Evolutionary conservation across 441 rosid species (phyloP).

Genomic region (Corymbia citriodora): DNA sequence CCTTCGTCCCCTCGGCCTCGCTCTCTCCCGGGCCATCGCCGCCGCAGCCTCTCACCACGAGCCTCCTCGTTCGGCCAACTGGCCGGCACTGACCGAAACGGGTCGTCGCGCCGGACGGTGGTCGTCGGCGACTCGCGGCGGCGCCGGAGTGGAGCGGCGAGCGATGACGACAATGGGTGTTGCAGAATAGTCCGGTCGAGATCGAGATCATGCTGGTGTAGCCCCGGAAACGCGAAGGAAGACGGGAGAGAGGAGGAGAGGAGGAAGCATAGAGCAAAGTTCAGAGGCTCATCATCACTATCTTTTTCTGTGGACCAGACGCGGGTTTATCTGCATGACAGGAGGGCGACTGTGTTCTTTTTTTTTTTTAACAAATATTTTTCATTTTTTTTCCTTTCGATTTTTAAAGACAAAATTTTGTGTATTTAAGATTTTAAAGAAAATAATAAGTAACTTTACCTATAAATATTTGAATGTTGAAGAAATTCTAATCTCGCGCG

Average conservation of each 20-base stretch:
- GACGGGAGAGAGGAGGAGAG: not conserved
- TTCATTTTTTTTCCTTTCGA: not conserved
- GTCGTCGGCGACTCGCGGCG: not conserved
- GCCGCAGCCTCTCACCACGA: slow-evolving; percentile 12
- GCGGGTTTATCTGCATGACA: not conserved
- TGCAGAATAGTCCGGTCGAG: not conserved
- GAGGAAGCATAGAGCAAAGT: not conserved
- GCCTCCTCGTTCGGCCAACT: not conserved
- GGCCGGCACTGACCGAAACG: not conserved
- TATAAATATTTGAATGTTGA: not conserved
- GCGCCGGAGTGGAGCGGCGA: not conserved
- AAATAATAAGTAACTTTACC: not conserved
- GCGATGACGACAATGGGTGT: not conserved
- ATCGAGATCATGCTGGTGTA: not conserved
- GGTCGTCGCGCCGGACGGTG: not conserved
- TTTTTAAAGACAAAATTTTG: not conserved
- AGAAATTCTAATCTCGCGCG: not conserved
- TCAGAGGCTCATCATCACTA: no score
- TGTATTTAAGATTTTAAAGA: not conserved
- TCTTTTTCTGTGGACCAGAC: not conserved
- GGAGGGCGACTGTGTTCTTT: not conserved
- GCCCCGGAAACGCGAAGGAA: not conserved
- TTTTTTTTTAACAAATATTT: no score
- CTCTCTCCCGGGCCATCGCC: slow-evolving; percentile 13
- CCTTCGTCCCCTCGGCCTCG: not conserved